phyloP scores from a whole-genome alignment of 768 basidiomycete species.

The Lenzites betulinus region DNA sequence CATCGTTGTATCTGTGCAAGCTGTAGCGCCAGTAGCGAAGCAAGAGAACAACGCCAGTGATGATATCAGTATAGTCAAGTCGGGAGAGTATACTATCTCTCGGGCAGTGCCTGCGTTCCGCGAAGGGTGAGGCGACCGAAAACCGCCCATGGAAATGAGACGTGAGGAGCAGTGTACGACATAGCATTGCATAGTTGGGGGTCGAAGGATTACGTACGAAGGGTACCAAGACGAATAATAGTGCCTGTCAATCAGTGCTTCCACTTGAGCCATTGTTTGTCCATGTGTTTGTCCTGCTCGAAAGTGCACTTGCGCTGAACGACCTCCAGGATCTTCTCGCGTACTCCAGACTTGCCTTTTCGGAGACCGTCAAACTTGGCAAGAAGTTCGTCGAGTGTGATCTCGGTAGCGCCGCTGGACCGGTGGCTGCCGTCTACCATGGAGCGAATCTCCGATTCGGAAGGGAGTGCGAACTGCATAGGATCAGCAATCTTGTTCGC shows the following conservation, averaged over 20 bases:
- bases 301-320: conserved; percentile 66
- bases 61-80: too few species aligned
- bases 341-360: conserved; percentile 59
- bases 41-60: too few species aligned
- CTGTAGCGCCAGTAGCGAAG: background rate
- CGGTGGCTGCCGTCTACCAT: conserved; percentile 65
- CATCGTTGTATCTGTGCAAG: background rate
- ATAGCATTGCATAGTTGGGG: background rate
- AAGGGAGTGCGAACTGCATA: conserved; percentile 64
- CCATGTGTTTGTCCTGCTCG: conserved; percentile 49
- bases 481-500: conserved; percentile 26
- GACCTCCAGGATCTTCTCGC: conserved; percentile 78
- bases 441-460: conserved; percentile 70
- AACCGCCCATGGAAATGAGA: background rate
- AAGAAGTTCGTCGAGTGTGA: conserved; percentile 66
- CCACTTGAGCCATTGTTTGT: conserved; percentile 67
- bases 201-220: background rate
- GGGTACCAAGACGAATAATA: background rate
- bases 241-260: conserved; percentile 36
- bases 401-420: conserved; percentile 60
- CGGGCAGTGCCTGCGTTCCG: too few species aligned
- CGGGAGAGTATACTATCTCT: too few species aligned
- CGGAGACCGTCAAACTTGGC: conserved; percentile 52
- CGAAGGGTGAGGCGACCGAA: too few species aligned
- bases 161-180: background rate